Evolutionary conservation across 2,329 filamentous ascomycete species (phyloP).

Genomic region (Rhinocladiella mackenziei): DNA sequence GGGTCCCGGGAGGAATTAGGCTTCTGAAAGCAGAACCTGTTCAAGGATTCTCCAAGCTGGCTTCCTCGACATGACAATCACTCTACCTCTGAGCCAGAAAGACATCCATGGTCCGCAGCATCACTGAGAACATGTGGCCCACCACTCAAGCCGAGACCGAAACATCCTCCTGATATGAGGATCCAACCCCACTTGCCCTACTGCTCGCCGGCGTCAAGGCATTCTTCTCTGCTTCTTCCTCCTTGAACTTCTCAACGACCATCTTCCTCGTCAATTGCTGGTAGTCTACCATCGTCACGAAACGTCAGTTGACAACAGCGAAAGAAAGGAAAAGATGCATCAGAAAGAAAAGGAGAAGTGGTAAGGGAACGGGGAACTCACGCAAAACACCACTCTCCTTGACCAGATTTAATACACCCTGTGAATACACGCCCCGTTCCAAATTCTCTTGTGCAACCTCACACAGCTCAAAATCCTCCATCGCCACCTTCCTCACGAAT

Average conservation of each 20-base stretch:
- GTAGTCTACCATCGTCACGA: slow-evolving; percentile 37
- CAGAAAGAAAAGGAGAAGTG: slow-evolving; percentile 10
- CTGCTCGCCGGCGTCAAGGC: slow-evolving; percentile 15
- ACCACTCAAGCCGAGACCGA: slow-evolving; percentile 16
- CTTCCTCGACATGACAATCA: too few relatives aligned
- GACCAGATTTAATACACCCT: slow-evolving; percentile 53
- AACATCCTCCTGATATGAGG: slow-evolving; percentile 11
- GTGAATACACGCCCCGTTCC: slow-evolving; percentile 51
- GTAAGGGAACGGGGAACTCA: slow-evolving; percentile 32
- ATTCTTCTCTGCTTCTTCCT: slow-evolving; percentile 32
- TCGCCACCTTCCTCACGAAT: slow-evolving; percentile 54
- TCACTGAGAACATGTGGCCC: background rate
- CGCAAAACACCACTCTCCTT: slow-evolving; percentile 55
- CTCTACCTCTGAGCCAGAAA: too few relatives aligned
- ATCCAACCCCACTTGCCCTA: slow-evolving; percentile 9
- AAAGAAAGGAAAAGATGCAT: background rate
- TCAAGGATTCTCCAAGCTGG: too few relatives aligned
- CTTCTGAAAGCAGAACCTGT: too few relatives aligned
- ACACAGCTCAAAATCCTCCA: slow-evolving; percentile 56
- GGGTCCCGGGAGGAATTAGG: too few relatives aligned
- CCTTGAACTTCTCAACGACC: slow-evolving; percentile 42
- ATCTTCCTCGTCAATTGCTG: slow-evolving; percentile 46
- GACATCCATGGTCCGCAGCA: too few relatives aligned
- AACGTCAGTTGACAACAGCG: background rate
- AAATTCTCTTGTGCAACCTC: slow-evolving; percentile 55